Base-by-base conservation (phyloP, 352 stramenopile genomes). In the Bremia lactucae region DNA sequence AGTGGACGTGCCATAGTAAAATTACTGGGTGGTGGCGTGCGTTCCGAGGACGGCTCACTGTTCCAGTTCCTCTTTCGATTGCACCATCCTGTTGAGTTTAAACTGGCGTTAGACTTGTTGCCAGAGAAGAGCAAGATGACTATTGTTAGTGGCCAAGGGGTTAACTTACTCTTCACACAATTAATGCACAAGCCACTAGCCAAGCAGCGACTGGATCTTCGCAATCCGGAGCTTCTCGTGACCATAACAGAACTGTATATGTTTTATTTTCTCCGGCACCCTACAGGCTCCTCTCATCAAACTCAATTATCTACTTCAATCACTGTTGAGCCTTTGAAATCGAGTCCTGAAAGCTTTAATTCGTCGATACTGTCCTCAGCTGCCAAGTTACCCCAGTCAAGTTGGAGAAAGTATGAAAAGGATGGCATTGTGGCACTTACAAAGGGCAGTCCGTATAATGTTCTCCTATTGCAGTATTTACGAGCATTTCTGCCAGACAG, bases 191-290 rank as follows among this genome's bases (percentile, higher is more conserved):
- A 87, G 46, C 75, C 75, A 14, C 62, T 87, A 24, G 59, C 65
- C 24, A 90, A 90, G 57, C 78, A 90, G 55, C 59, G 67, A 9
- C 53, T 90, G 22, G 78, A 90, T 46, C 62, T 79, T 26, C 78
- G 78, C 37, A 78, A 63, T 45, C 76, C 81, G 0, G 67, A 87
- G 58, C 62, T 89, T 39, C 58, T 93, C 22, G 72, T 93, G 43
- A 82, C 77, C 9, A 91, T 91, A 52, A 81, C 83, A 33, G 77
- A 86, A 57, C 67, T 91, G 2, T 91, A 80, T 46, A 46, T 93
- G 2, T 86, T 93, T 39, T 89, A 88, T 55, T 86, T 93, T 41
- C 44, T 93, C 38, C 65, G 81, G 9, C 76, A 93, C 43, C 81
- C 77, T 9, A 68, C 75, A 1, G 79, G 65, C 15, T 82, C 77